phyloP scores from a whole-genome alignment of 139 green algal species.

The Micractinium conductrix region DNA sequence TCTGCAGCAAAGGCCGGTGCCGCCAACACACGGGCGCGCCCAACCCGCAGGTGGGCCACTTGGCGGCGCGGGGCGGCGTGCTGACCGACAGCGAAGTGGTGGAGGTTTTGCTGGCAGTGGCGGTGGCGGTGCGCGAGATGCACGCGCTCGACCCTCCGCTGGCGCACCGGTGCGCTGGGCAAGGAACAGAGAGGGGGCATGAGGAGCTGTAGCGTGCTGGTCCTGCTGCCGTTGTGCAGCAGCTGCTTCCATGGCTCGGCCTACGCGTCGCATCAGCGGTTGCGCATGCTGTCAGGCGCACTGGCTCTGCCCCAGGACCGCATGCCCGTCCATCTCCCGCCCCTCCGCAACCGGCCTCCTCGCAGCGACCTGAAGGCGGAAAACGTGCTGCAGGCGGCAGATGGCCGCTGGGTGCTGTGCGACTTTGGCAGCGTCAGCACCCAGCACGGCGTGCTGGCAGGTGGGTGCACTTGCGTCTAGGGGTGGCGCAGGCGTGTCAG shows the following conservation, averaged over 20 bases:
- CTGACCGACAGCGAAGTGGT: constrained; percentile 61
- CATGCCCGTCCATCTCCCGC: background rate
- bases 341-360: no score
- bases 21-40: no score
- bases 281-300: no score
- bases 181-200: background rate
- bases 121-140: constrained; percentile 73
- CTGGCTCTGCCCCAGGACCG: background rate
- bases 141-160: constrained; percentile 75
- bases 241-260: no score
- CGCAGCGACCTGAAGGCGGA: constrained; percentile 93
- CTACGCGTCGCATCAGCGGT: no score
- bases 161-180: constrained; percentile 69
- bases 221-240: background rate
- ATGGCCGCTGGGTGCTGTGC: constrained; percentile 90
- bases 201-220: background rate
- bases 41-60: constrained; percentile 64
- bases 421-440: constrained; percentile 91
- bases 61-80: constrained; percentile 46
- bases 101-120: constrained; percentile 69
- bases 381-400: constrained; percentile 85
- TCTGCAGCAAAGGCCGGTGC: no score
- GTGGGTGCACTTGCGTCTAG: no score
- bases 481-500: no score
- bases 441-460: constrained; percentile 25